Percentiles rank a stretch among this genome's conserved stretches.
Conservation (phyloP, 257 asterid species). For the Rauvolfia tetraphylla region DNA sequence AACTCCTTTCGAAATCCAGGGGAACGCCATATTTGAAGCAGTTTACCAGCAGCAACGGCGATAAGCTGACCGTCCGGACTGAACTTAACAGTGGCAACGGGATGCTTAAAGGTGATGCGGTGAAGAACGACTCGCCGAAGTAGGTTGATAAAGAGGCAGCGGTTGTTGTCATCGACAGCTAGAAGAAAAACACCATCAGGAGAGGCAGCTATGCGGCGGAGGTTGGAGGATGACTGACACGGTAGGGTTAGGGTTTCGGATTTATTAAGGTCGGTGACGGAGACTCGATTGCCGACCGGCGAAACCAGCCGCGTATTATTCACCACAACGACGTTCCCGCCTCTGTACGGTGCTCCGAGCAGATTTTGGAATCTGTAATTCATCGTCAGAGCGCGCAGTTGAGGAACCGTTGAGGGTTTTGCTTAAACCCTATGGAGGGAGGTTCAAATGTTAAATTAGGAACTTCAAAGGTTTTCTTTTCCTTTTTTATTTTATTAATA, state of each 20-base stretch:
- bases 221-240: conserved; percentile 77
- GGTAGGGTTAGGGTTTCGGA: conserved; percentile 77
- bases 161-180: conserved; percentile 85
- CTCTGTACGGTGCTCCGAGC: conserved; percentile 97
- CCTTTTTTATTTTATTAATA: too few relatives aligned
- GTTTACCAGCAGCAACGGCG: conserved; percentile 86
- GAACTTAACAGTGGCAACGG: conserved; percentile 64
- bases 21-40: conserved; percentile 87
- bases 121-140: conserved; percentile 80
- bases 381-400: conserved; percentile 30
- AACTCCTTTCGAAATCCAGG: conserved; percentile 88
- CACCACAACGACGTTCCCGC: conserved; percentile 67
- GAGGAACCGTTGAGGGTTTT: neutral
- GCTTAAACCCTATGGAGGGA: conserved; percentile 23
- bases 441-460: neutral
- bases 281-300: conserved; percentile 85
- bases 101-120: conserved; percentile 69
- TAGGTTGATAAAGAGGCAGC: conserved; percentile 75
- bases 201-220: conserved; percentile 78
- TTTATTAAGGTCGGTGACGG: conserved; percentile 86
- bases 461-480: neutral
- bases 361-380: conserved; percentile 78
- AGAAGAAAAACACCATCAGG: conserved; percentile 78
- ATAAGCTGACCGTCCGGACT: conserved; percentile 76
- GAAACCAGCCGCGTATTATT: conserved; percentile 60